phyloP scores from a whole-genome alignment of 2,329 filamentous ascomycete genomes.

The Aschersonia sp. region DNA sequence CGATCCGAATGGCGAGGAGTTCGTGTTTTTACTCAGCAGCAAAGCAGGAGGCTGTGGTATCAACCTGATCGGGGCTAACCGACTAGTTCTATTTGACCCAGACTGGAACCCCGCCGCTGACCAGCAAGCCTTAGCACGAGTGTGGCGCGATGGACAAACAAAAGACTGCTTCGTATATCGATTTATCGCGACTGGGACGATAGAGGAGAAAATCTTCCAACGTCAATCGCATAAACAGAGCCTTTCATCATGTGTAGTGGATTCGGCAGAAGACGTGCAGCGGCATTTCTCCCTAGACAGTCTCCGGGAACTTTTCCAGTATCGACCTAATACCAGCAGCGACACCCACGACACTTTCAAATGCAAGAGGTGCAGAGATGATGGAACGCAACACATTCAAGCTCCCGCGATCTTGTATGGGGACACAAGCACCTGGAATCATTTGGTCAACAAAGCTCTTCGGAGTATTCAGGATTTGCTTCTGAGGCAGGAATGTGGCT shows the following conservation, averaged over 20 bases:
- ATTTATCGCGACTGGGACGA: slow-evolving; percentile 96
- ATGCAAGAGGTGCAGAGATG: slow-evolving; percentile 84
- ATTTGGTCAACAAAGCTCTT: slow-evolving; percentile 74
- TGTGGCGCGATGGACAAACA: slow-evolving; percentile 98
- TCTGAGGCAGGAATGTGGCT: slow-evolving; percentile 68
- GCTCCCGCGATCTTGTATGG: slow-evolving; percentile 92
- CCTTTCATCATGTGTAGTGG: slow-evolving; percentile 88
- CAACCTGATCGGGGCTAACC: slow-evolving; percentile 88
- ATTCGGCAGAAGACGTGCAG: slow-evolving; percentile 93
- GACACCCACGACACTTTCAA: slow-evolving; percentile 99
- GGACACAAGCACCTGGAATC: slow-evolving; percentile 98
- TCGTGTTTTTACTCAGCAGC: slow-evolving; percentile 89
- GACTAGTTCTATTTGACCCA: slow-evolving; percentile 89
- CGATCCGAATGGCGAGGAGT: slow-evolving; percentile 76
- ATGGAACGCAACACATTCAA: slow-evolving; percentile 78
- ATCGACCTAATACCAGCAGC: slow-evolving; percentile 67
- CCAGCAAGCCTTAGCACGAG: slow-evolving; percentile 89
- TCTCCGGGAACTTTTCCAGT: slow-evolving; percentile 87
- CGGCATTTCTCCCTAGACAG: slow-evolving; percentile 89
- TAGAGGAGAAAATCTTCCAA: slow-evolving; percentile 99
- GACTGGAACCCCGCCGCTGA: slow-evolving; percentile 98
- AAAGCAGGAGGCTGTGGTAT: slow-evolving; percentile 96
- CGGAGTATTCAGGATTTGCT: slow-evolving; percentile 80
- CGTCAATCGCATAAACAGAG: slow-evolving; percentile 97
- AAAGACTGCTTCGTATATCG: slow-evolving; percentile 99